Evolutionary conservation across 257 asterid genomes (phyloP).

Genomic region (Jaltomata sinuosa): DNA sequence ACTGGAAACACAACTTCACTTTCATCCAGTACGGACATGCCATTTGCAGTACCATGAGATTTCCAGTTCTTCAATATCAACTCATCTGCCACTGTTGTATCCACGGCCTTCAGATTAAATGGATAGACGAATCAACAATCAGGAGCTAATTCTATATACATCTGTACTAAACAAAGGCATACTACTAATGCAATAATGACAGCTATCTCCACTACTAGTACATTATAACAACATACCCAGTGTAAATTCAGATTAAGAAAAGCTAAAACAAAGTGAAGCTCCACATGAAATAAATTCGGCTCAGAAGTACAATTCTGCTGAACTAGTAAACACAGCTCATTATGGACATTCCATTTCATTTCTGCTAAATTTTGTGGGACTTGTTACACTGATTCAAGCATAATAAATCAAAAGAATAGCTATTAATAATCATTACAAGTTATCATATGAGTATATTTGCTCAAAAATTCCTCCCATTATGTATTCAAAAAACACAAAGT

Average conservation of each 20-base stretch:
- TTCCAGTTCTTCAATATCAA: slow-evolving; percentile 64
- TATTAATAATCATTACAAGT: background rate
- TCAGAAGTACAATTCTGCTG: background rate
- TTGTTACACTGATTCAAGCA: background rate
- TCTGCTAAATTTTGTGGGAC: background rate
- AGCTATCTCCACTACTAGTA: background rate
- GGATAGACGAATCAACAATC: slow-evolving; percentile 5
- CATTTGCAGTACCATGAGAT: slow-evolving; percentile 53
- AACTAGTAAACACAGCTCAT: background rate
- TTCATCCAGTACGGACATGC: slow-evolving; percentile 46
- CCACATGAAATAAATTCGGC: background rate
- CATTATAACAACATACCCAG: background rate
- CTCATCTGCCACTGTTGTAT: slow-evolving; percentile 51
- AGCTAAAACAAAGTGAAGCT: background rate
- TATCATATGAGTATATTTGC: background rate
- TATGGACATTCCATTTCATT: background rate
- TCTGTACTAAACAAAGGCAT: background rate
- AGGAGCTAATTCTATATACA: background rate
- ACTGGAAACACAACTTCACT: slow-evolving; percentile 44
- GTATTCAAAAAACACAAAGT: background rate
- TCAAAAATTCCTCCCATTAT: background rate
- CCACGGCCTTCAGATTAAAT: slow-evolving; percentile 36
- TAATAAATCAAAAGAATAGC: background rate
- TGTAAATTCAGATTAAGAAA: background rate
- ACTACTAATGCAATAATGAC: background rate